Evolutionary conservation across 2,329 filamentous ascomycete species (phyloP), one percentile per base, ranked within the genome.

Genomic region (Hymenoscyphus fructigenus): DNA sequence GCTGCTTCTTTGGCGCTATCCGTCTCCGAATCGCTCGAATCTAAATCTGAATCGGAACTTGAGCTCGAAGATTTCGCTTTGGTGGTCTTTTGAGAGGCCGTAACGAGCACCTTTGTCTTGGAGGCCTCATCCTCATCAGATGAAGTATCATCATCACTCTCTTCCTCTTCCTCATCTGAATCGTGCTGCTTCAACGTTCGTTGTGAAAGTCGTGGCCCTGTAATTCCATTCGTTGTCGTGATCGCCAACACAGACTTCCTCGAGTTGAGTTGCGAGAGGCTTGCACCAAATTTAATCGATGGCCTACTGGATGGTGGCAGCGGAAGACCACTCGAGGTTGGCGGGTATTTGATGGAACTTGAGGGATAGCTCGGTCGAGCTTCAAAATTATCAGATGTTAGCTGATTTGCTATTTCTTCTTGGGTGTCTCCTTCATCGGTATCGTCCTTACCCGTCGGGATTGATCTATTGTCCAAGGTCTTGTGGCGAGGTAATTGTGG

Each of bases 311-410:
- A 57, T n/a, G 65, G 36, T 6, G 64, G 9, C 5, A 55, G 44
- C 10, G 7, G 28, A 23, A 29, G 57, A 2, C 34, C 44, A 36
- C 68, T 68, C 1, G 65, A 70, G 38, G 70, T 60, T 15, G 68
- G 66, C 9, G 20, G 50, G 12, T 61, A 60, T 26, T 59, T 59
- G 7, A 65, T 56, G 29, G 60, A 56, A 50, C 62, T 66, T 7
- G 67, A 65, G 38, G 36, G 14, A 12, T 58, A 44, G 41, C 41
- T 41, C 12, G 60, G 57, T 17, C 60, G 64, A 61, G 62, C 71
- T 73, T 73, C 68, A 69, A 66, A 67, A 38, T 72, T 60, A 68
- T 68, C 70, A 67, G 71, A 72, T 32, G 71, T 73, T 66, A 74
- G 71, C 71, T 73, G 70, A 32, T 68, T 66, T 59, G 72, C 70